Percentiles rank a stretch among this genome's conserved stretches.
Evolutionary conservation across 345 rosid genomes (phyloP).

Genomic region (Clarkia xantiana): DNA sequence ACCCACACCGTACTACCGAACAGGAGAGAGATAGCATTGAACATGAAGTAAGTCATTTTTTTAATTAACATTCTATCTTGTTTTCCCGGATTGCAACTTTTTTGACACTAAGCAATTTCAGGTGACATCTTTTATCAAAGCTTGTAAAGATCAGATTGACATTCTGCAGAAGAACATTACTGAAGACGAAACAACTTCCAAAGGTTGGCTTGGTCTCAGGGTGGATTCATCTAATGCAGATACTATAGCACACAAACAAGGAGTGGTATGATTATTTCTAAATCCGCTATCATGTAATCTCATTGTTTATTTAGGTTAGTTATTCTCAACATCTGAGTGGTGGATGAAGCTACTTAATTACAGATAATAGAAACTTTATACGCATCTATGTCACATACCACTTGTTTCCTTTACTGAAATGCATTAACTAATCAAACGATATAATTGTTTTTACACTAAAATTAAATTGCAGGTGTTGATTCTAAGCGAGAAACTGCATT

Average conservation of each 20-base stretch:
- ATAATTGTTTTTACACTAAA: conserved; percentile 3
- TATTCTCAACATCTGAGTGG: background rate
- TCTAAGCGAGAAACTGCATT: conserved; percentile 84
- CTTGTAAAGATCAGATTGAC: conserved; percentile 82
- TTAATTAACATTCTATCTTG: background rate
- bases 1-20: conserved; percentile 64
- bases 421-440: conserved; percentile 5
- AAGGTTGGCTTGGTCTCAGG: conserved; percentile 65
- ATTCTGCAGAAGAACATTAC: conserved; percentile 55
- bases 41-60: conserved; percentile 49
- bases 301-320: no score
- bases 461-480: conserved; percentile 45
- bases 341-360: background rate
- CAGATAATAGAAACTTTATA: background rate
- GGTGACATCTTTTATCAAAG: conserved; percentile 71
- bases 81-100: background rate
- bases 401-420: background rate
- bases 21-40: conserved; percentile 88
- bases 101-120: conserved; percentile 10
- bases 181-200: conserved; percentile 54
- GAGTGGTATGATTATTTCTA: conserved; percentile 50
- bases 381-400: no score
- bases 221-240: conserved; percentile 51
- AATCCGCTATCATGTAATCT: no score
- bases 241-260: conserved; percentile 83